Percentiles rank a stretch among this genome's conserved stretches.
These are phyloP conservation scores for Heliamphora pulchella DNA, from an alignment of 179 eudicot genomes.

Conservation along the genomic window DNA sequence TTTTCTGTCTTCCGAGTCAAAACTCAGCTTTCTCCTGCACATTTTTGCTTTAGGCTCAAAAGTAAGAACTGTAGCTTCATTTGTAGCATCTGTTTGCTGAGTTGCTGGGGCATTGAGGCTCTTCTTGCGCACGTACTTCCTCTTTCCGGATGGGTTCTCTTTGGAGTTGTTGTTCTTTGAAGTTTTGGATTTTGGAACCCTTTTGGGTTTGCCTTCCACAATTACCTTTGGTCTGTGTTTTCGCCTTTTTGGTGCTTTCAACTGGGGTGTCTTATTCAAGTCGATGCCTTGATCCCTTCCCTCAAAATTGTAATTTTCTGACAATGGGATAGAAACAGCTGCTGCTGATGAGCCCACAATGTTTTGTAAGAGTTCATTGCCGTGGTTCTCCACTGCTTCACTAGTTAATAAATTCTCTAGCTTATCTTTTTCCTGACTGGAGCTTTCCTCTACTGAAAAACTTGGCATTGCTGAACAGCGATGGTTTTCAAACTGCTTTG, in stretches of 20 bases:
- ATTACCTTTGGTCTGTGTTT: constrained; percentile 86
- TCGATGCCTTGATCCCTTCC: constrained; percentile 41
- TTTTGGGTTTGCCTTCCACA: constrained; percentile 68
- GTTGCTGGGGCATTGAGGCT: constrained; percentile 16
- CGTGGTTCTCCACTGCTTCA: constrained; percentile 22
- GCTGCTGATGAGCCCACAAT: constrained; percentile 33
- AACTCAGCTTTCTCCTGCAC: constrained; percentile 37
- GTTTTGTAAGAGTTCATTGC: constrained; percentile 22
- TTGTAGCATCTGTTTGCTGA: constrained; percentile 17
- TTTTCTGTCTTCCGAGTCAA: constrained; percentile 28
- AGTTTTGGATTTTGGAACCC: constrained; percentile 42
- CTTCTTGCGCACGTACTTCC: constrained; percentile 63
- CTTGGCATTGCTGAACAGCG: constrained; percentile 16
- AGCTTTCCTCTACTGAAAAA: constrained; percentile 26
- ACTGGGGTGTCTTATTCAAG: constrained; percentile 65
- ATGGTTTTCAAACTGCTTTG: constrained; percentile 26
- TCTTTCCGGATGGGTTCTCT: constrained; percentile 37
- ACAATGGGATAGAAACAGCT: constrained; percentile 27
- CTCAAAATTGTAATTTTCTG: constrained; percentile 35
- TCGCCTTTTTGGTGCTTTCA: constrained; percentile 61
- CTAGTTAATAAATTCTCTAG: constrained; percentile 23
- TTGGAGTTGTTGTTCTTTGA: constrained; percentile 35
- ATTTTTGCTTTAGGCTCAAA: constrained; percentile 24
- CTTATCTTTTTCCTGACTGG: constrained; percentile 30
- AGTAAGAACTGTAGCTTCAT: constrained; percentile 13